Evolutionary conservation across 371 early-diverging fungal species (phyloP).

Genomic region (Mortierella sp.): DNA sequence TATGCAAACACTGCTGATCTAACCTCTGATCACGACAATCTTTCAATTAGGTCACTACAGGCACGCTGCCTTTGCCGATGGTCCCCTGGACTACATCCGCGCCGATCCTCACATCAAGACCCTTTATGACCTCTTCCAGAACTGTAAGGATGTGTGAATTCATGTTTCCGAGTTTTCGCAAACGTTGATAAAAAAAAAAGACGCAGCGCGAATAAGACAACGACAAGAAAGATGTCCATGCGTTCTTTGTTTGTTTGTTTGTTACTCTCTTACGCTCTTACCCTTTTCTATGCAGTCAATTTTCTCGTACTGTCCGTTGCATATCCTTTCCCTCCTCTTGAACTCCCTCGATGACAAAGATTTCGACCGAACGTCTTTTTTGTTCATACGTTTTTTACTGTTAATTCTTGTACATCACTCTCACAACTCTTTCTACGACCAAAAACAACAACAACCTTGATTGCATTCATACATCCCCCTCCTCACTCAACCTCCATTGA

Average conservation of each 20-base stretch:
- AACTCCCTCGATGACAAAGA: neutral
- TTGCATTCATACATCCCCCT: neutral
- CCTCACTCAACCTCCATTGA: neutral
- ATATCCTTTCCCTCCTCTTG: neutral
- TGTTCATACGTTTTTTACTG: neutral
- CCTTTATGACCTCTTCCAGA: conserved; percentile 47
- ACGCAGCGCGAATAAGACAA: neutral
- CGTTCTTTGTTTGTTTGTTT: neutral
- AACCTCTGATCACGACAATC: neutral
- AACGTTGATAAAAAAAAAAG: neutral
- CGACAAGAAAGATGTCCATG: neutral
- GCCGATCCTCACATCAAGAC: conserved; percentile 40
- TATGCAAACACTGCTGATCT: neutral
- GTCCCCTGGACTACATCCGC: conserved; percentile 27
- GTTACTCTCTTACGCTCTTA: neutral
- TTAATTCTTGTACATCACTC: neutral
- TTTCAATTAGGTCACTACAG: conserved; percentile 31
- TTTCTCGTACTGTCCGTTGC: neutral
- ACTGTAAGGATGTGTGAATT: conserved; percentile 20
- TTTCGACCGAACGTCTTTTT: neutral
- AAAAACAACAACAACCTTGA: neutral
- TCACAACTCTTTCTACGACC: neutral
- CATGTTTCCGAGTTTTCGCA: neutral
- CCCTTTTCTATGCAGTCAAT: neutral
- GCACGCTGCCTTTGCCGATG: conserved; percentile 15